Percentiles rank a stretch among this genome's conserved stretches.
phyloP scores from a whole-genome alignment of 345 rosid species.

The Hypericum perforatum region DNA sequence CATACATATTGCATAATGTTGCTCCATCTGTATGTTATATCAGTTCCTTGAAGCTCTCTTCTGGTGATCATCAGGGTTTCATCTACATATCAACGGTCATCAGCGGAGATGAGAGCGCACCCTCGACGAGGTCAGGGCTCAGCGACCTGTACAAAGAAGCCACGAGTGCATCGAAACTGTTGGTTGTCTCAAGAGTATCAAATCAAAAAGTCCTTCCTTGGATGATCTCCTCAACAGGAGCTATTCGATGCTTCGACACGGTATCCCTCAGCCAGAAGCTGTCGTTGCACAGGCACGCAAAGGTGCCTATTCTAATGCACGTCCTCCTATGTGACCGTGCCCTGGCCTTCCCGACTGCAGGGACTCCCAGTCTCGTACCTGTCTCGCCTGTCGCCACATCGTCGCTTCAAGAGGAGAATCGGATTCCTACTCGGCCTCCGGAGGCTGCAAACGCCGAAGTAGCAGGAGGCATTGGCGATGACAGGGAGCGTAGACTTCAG shows the following conservation, averaged over 20 bases:
- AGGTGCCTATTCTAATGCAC: constrained; percentile 54
- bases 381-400: constrained; percentile 25
- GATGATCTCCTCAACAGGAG: constrained; percentile 87
- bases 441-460: constrained; percentile 3
- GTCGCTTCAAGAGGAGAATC: constrained; percentile 45
- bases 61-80: constrained; percentile 48
- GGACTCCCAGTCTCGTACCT: constrained; percentile 20
- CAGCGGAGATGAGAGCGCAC: constrained; percentile 44
- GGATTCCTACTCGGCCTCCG: constrained; percentile 35
- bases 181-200: constrained; percentile 67
- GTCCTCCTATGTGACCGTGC: constrained; percentile 58
- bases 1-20: too few relatives aligned
- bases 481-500: constrained; percentile 25
- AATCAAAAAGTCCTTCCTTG: constrained; percentile 84
- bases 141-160: constrained; percentile 56
- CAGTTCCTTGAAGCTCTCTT: neutral
- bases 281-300: constrained; percentile 82
- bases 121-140: constrained; percentile 75
- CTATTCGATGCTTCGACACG: constrained; percentile 70
- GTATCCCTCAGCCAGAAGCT: constrained; percentile 89
- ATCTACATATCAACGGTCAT: constrained; percentile 80
- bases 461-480: constrained; percentile 11
- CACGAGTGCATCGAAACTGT: constrained; percentile 35
- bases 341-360: constrained; percentile 14
- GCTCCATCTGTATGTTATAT: neutral